Base-by-base conservation (phyloP, 352 stramenopile species). In the Phytophthora palmivora region DNA sequence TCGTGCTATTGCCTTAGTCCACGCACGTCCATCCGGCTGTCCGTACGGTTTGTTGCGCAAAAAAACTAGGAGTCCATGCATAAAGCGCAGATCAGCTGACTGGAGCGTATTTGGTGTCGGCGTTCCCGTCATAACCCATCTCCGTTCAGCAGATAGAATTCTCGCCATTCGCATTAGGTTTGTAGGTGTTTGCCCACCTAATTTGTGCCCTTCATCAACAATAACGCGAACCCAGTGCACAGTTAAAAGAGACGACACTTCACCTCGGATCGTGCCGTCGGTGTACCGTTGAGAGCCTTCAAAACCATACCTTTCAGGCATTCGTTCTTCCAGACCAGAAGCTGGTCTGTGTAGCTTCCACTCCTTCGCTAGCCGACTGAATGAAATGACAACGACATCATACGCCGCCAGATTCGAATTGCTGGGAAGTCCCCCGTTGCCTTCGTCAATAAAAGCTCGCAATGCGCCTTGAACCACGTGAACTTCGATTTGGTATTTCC, bases 111-210 rank as follows among this genome's bases (percentile, higher is more conserved):
- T 92, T 11, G 89, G 86, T 9, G 95, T 98, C 11, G 96, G 96
- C n/a, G 96, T 99, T 36, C 96, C 96, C 4, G 94, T 98, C 94
- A 98, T 98, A n/a, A 97, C 87, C 95, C 94, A 98, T 3, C 91
- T 76, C 52, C 89, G 79, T 42, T 97, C 75, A 6, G 86, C 89
- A 16, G 73, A 80, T n/a, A 98, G 53, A 24, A 89, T 42, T 36
- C 84, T 68, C 2, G 95, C 87, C 68, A 97, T 96, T n/a, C 76
- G 45, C 58, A 92, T 92, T n/a, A 91, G 72, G 26, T 79, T 80
- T 0, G 71, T 82, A 16, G 73, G 58, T 0, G 69, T 68, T 28
- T 72, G 76, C 0, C 78, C 76, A 5, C 88, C 91, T 2, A 98
- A 63, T 45, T 96, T 94, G 63, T 98, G 94, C 6, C 95, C 95